Evolutionary conservation across 306 rosid genomes (phyloP).

Genomic region (Coriaria nepalensis): DNA sequence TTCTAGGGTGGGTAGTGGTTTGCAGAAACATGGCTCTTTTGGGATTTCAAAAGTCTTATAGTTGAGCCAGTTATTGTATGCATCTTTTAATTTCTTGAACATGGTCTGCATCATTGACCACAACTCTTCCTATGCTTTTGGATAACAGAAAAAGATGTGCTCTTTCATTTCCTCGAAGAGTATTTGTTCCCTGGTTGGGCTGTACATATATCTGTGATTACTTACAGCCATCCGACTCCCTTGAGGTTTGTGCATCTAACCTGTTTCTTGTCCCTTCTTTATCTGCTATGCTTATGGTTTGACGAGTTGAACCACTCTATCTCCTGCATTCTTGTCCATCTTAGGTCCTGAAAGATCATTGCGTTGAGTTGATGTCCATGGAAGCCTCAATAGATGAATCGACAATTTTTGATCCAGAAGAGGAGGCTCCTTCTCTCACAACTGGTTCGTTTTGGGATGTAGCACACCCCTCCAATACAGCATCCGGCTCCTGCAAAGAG

Average conservation of each 20-base stretch:
- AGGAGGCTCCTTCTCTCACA: slow-evolving; percentile 24
- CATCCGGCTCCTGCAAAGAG: slow-evolving; percentile 21
- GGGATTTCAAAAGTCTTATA: too few species aligned
- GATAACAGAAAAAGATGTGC: slow-evolving; percentile 49
- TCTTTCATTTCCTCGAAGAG: slow-evolving; percentile 82
- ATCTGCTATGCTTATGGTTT: too few species aligned
- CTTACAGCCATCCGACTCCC: slow-evolving; percentile 69
- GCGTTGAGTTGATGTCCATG: slow-evolving; percentile 36
- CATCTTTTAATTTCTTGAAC: too few species aligned
- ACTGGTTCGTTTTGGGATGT: slow-evolving; percentile 62
- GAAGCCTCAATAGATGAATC: slow-evolving; percentile 35
- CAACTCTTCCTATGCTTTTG: not conserved
- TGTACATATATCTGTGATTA: slow-evolving; percentile 64
- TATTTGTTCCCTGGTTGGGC: slow-evolving; percentile 79
- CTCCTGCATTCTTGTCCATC: slow-evolving; percentile 4
- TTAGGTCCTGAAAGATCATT: slow-evolving; percentile 42
- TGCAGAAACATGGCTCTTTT: too few species aligned
- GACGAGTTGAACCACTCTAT: slow-evolving; percentile 9
- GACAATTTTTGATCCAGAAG: slow-evolving; percentile 61
- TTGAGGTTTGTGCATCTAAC: slow-evolving; percentile 44
- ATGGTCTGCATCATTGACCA: too few species aligned
- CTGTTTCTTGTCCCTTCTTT: not conserved
- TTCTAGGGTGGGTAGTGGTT: too few species aligned
- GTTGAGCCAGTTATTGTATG: too few species aligned
- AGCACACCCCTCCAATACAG: slow-evolving; percentile 27